Evolutionary conservation across 208 protist genomes (phyloP).

Genomic region (Leishmania guyanensis): DNA sequence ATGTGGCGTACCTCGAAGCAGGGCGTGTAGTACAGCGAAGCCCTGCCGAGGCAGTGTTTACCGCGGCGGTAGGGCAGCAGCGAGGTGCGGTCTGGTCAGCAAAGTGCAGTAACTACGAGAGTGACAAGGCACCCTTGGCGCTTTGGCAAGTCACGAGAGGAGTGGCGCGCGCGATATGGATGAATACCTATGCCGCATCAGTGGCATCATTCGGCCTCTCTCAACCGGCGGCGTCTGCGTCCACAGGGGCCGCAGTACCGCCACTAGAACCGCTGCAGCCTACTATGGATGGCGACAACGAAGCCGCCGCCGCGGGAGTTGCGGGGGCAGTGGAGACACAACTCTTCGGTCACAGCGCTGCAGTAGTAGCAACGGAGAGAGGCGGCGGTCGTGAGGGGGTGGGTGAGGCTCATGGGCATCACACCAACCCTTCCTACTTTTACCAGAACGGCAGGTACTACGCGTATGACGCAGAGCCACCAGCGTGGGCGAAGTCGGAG

Average conservation of each 20-base stretch:
- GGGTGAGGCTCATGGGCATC: neutral
- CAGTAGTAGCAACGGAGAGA: neutral
- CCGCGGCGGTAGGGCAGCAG: neutral
- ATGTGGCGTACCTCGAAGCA: conserved; percentile 17
- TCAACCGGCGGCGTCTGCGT: neutral
- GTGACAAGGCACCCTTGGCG: neutral
- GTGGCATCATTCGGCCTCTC: neutral
- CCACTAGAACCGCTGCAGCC: neutral
- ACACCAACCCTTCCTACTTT: conserved; percentile 16
- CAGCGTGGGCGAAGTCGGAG: conserved; percentile 7
- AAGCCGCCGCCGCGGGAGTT: neutral
- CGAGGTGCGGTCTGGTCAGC: neutral
- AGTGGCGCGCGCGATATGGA: neutral
- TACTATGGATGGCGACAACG: neutral
- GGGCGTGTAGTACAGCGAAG: conserved; percentile 7
- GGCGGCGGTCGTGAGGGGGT: neutral
- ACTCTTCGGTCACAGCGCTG: neutral
- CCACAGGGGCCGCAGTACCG: neutral
- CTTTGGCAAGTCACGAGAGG: neutral
- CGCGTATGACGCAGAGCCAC: conserved; percentile 24
- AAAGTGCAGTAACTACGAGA: no score
- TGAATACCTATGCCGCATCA: neutral
- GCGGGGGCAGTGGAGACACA: neutral
- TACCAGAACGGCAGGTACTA: conserved; percentile 47
- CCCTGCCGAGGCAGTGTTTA: neutral